A percentile compares a stretch with the other conserved stretches of the same genome.
Conservation (phyloP, 1,284 basidiomycete genomes). For the Spongiforma sp. region DNA sequence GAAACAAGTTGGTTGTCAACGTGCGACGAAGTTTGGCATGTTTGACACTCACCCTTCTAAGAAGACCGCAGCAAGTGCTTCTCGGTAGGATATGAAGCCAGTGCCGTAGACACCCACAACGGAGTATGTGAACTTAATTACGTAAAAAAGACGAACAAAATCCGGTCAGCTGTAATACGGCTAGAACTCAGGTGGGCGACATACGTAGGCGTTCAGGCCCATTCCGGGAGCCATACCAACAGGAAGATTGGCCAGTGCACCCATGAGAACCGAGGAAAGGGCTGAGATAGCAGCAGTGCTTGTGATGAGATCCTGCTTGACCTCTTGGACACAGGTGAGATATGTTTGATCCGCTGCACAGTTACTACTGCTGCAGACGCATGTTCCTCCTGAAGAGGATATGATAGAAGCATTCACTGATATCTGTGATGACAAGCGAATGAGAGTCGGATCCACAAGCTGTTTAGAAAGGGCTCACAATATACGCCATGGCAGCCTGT, state of each 20-base stretch:
- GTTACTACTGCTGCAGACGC: conserved; percentile 64
- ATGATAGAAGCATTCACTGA: conserved; percentile 86
- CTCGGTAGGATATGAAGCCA: conserved; percentile 77
- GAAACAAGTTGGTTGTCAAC: conserved; percentile 6
- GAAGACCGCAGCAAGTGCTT: conserved; percentile 90
- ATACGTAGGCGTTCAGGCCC: conserved; percentile 83
- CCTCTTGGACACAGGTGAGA: conserved; percentile 66
- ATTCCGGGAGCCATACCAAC: conserved; percentile 83
- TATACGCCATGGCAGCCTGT: conserved; percentile 74
- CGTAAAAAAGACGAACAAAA: conserved; percentile 2
- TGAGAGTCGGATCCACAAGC: not conserved
- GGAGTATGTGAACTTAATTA: conserved; percentile 79
- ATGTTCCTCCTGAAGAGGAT: conserved; percentile 80
- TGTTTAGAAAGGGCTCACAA: conserved; percentile 43
- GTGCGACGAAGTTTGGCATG: not conserved
- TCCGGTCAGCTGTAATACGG: not conserved
- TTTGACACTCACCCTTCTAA: conserved; percentile 69
- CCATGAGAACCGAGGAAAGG: conserved; percentile 83
- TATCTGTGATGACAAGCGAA: conserved; percentile 53
- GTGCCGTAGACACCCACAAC: conserved; percentile 85
- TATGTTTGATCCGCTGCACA: conserved; percentile 68
- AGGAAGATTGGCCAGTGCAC: conserved; percentile 83
- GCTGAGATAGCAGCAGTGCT: conserved; percentile 81
- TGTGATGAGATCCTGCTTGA: conserved; percentile 77
- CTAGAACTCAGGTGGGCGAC: too few relatives aligned